Conservation (phyloP, 1,284 basidiomycete species). For the Omphalotus olearius region DNA sequence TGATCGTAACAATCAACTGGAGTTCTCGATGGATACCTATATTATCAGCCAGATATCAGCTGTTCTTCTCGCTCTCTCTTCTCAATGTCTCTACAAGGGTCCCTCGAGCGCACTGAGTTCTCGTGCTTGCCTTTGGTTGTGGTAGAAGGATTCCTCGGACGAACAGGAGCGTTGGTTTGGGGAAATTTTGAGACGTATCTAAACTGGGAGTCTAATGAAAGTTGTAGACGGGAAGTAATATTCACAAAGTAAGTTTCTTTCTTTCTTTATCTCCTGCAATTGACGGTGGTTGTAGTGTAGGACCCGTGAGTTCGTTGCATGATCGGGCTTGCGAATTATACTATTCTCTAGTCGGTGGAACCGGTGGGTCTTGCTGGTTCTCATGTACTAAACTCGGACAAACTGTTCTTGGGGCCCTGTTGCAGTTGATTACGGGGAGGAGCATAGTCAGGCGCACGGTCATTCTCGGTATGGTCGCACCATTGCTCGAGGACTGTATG, state of each 20-base stretch:
- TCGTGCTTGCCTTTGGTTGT: slow-evolving; percentile 41
- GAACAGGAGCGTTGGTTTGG: slow-evolving; percentile 38
- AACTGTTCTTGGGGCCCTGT: not conserved
- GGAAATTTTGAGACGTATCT: slow-evolving; percentile 36
- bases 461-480: slow-evolving; percentile 44
- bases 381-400: not conserved
- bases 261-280: not conserved
- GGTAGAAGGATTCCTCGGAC: slow-evolving; percentile 52
- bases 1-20: not conserved
- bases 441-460: slow-evolving; percentile 29
- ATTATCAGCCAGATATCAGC: too few relatives aligned
- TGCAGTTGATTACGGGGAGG: slow-evolving; percentile 21
- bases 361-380: slow-evolving; percentile 24
- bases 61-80: too few relatives aligned
- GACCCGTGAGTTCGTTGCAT: slow-evolving; percentile 51
- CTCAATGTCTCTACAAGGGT: too few relatives aligned
- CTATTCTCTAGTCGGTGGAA: slow-evolving; percentile 47
- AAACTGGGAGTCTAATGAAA: slow-evolving; percentile 20
- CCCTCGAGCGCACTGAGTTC: not conserved
- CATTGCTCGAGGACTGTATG: slow-evolving; percentile 38
- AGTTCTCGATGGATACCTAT: not conserved
- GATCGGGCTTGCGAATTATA: slow-evolving; percentile 58
- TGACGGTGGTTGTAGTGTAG: slow-evolving; percentile 29
- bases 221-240: slow-evolving; percentile 25
- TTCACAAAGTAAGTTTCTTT: slow-evolving; percentile 32